phyloP scores from a whole-genome alignment of 805 yeast genomes.

The Saccharomycopsis vini region DNA sequence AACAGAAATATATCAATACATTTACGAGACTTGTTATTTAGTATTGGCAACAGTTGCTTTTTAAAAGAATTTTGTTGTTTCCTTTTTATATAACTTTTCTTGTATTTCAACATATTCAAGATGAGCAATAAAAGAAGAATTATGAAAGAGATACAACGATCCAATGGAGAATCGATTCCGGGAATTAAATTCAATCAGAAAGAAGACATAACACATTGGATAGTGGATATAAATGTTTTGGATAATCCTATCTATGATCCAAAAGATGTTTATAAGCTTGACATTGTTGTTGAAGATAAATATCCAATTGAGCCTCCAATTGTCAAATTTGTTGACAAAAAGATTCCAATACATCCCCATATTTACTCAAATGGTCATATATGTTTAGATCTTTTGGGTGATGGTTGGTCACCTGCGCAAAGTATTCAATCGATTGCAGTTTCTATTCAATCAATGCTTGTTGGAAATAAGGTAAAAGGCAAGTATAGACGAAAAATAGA shows the following conservation, averaged over 20 bases:
- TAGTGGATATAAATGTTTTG: not conserved
- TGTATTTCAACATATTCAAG: too few relatives aligned
- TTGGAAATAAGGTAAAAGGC: conserved; percentile 33
- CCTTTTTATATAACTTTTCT: too few relatives aligned
- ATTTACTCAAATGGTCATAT: conserved; percentile 71
- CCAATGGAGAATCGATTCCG: not conserved
- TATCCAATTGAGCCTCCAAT: conserved; percentile 57
- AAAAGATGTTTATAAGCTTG: conserved; percentile 29
- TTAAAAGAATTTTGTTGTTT: too few relatives aligned
- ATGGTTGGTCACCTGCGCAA: conserved; percentile 51
- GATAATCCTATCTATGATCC: conserved; percentile 6
- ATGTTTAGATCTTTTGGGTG: conserved; percentile 58
- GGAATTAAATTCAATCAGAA: conserved; percentile 3
- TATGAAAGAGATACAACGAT: conserved; percentile 5
- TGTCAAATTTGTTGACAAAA: conserved; percentile 37
- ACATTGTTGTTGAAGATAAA: conserved; percentile 33
- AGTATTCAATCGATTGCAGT: conserved; percentile 36
- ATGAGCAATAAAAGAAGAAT: conserved; percentile 9
- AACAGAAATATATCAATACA: too few relatives aligned
- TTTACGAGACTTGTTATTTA: too few relatives aligned
- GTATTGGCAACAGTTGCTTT: too few relatives aligned
- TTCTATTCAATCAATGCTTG: conserved; percentile 59
- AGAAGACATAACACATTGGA: conserved; percentile 8
- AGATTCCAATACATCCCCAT: conserved; percentile 66
- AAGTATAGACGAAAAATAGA: conserved; percentile 1